A percentile compares a stretch with the other conserved stretches of the same genome.
phyloP scores from a whole-genome alignment of 2,329 filamentous ascomycete species.

The Lachnellula subtilissima region DNA sequence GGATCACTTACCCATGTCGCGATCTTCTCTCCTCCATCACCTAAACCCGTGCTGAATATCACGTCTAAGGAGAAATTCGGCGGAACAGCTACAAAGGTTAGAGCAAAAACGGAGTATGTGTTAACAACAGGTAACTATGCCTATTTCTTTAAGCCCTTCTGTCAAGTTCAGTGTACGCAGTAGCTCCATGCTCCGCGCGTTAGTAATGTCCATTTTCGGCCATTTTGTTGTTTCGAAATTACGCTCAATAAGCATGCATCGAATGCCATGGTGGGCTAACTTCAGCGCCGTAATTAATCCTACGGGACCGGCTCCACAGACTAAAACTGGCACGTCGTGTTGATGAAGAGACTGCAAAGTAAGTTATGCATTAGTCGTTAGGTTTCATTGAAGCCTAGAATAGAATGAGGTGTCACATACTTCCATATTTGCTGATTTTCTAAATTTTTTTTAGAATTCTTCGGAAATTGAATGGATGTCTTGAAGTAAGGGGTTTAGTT shows the following conservation, averaged over 20 bases:
- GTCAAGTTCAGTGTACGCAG: constrained; percentile 29
- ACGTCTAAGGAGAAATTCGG: too few relatives aligned
- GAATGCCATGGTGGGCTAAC: constrained; percentile 14
- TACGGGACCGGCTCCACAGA: constrained; percentile 25
- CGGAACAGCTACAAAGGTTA: not conserved
- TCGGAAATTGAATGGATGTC: too few relatives aligned
- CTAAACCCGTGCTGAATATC: too few relatives aligned
- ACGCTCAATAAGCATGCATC: constrained; percentile 25
- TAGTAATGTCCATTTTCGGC: constrained; percentile 38
- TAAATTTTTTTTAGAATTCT: too few relatives aligned
- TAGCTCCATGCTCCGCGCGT: constrained; percentile 35
- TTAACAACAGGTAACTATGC: not conserved
- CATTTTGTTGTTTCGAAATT: constrained; percentile 31
- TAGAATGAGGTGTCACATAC: too few relatives aligned
- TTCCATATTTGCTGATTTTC: too few relatives aligned
- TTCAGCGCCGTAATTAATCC: constrained; percentile 22
- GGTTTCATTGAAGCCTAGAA: too few relatives aligned
- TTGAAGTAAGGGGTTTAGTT: too few relatives aligned
- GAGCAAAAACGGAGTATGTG: not conserved
- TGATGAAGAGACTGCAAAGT: too few relatives aligned
- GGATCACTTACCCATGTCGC: not conserved
- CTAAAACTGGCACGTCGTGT: too few relatives aligned
- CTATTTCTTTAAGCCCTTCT: constrained; percentile 21
- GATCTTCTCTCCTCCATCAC: too few relatives aligned
- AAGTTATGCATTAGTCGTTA: too few relatives aligned